phyloP scores from a whole-genome alignment of 139 green algal genomes.

The Chlamydomonas sp. region DNA sequence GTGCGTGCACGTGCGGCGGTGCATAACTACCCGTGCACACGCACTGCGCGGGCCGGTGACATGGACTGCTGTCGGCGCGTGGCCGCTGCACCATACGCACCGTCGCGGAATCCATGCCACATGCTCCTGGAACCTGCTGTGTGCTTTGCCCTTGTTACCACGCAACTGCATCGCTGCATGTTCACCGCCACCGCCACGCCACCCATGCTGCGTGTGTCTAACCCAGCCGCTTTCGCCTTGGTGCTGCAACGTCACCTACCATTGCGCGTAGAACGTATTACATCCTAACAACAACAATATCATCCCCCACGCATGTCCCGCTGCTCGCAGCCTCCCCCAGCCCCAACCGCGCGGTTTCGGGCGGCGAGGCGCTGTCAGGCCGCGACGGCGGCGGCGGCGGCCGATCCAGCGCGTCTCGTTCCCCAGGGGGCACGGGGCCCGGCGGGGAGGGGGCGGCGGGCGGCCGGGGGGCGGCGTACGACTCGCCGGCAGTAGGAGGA shows the following conservation, averaged over 20 bases:
- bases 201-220: too few relatives aligned
- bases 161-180: too few relatives aligned
- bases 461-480: background rate
- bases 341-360: background rate
- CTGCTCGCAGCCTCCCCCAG: background rate
- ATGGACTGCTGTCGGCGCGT: background rate
- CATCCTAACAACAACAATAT: too few relatives aligned
- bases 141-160: background rate
- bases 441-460: background rate
- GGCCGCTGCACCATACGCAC: too few relatives aligned
- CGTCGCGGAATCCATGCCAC: background rate
- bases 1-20: background rate
- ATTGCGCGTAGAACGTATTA: too few relatives aligned
- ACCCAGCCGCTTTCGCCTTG: too few relatives aligned
- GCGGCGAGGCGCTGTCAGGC: conserved; percentile 5
- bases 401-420: background rate
- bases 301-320: too few relatives aligned
- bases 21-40: background rate
- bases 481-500: background rate
- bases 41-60: background rate
- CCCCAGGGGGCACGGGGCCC: background rate
- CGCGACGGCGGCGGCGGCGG: background rate
- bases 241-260: too few relatives aligned
- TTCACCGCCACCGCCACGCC: too few relatives aligned
- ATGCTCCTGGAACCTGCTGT: background rate